Base-by-base conservation (phyloP, 202 grass and related monocot genomes). In the Schoenoplectus tabernaemontani region DNA sequence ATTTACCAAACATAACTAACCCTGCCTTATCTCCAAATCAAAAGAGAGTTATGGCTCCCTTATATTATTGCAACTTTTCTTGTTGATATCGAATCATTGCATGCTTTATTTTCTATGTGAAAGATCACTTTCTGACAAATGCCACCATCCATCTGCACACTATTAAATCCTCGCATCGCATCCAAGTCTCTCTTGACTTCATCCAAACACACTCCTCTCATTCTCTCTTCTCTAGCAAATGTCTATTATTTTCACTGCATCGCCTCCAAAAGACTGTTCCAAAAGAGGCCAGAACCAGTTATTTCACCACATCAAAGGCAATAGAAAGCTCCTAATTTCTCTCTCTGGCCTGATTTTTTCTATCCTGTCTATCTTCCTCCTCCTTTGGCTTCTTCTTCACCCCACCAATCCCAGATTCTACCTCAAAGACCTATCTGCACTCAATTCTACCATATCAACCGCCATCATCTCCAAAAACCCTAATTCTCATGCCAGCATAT, bases 381-480 rank as follows among this genome's bases (percentile, higher is more conserved):
- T 97, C 85, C 65, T 91, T 38, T 97, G 93, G 90, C 79, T 93
- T 71, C 57, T 78, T 57, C 85, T 97, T 82, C 93, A 85, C 7
- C 90, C 93, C 9, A 81, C 84, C 62, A 50, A 34, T 56, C 88
- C 90, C 10, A 61, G 66, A 26, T 97, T 97, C 85, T 86, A 86
- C 57, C 87, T 97, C 39, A 61, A 77, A 5, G 44, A 70, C 84
- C 0, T 76, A 28, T 77, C 68, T 64, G 12, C 26, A 47, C 16
- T 56, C 50, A 32, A 68, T 32, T 33, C 81, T 16, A 17, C 48
- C 47, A 48, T 88, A 59, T 77, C 86, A 60, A 84, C 93, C 71
- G 85, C 87, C 83, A 59, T 97, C 79, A 57, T 74, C 23, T 82
- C 87, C 26, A 85, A 58, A 78, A 97, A 93, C 78, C 91, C 93